A percentile compares a stretch with the other conserved stretches of the same genome.
Conservation (phyloP, 2,329 filamentous ascomycete genomes). For the Aurifilum marmelostoma region DNA sequence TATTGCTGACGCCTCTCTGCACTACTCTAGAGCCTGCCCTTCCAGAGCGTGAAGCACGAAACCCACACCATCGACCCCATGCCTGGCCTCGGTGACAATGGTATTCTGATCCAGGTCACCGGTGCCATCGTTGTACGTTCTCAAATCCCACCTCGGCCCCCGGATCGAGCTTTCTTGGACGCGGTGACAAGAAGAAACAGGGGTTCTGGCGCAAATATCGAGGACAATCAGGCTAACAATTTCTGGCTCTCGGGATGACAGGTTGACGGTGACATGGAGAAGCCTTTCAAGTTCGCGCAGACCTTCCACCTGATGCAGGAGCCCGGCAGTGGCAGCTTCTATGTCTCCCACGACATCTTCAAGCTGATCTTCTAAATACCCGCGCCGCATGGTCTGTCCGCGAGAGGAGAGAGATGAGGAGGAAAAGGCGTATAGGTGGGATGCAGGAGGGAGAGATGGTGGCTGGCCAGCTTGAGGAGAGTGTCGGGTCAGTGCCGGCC, state of each 20-base stretch:
- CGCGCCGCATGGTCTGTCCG: conserved; percentile 5
- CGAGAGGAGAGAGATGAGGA: not conserved
- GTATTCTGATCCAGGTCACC: conserved; percentile 71
- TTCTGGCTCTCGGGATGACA: conserved; percentile 48
- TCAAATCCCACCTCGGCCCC: not conserved
- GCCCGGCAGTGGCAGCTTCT: conserved; percentile 60
- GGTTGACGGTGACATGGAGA: conserved; percentile 66
- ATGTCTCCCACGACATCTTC: conserved; percentile 76
- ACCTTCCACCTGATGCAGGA: conserved; percentile 69
- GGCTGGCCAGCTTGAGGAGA: not conserved
- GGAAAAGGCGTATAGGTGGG: not conserved
- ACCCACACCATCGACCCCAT: conserved; percentile 72
- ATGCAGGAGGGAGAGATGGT: not conserved
- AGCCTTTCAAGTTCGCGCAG: conserved; percentile 74
- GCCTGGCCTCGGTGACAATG: conserved; percentile 57
- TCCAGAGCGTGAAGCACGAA: conserved; percentile 67
- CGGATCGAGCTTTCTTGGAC: too few species aligned
- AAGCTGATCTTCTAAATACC: conserved; percentile 61
- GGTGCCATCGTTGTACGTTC: conserved; percentile 43
- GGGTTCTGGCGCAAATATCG: not conserved
- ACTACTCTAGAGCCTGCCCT: conserved; percentile 60
- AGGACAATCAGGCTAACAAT: conserved; percentile 7
- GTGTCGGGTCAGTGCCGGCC: not conserved
- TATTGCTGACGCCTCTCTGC: conserved; percentile 11
- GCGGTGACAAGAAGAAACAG: not conserved